phyloP scores from a whole-genome alignment of 768 basidiomycete genomes.

The Russula sp. region DNA sequence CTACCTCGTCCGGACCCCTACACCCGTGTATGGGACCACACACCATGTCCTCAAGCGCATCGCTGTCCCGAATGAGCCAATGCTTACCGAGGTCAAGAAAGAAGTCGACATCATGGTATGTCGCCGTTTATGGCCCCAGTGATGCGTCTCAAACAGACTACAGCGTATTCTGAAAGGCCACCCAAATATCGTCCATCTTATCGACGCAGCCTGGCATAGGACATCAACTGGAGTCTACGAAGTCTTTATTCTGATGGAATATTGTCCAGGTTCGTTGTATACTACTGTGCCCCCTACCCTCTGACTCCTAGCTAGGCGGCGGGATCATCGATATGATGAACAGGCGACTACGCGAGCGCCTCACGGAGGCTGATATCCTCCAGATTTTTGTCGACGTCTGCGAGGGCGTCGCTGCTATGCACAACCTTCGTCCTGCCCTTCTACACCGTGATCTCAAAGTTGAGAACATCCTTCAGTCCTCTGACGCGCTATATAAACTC shows the following conservation, averaged over 20 bases:
- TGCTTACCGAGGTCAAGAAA: conserved; percentile 90
- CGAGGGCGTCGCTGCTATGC: conserved; percentile 96
- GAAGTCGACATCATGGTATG: conserved; percentile 98
- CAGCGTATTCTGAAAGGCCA: conserved; percentile 88
- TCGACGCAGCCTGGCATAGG: conserved; percentile 89
- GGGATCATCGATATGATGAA: conserved; percentile 99
- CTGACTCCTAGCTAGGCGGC: conserved; percentile 53
- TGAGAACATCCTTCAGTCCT: conserved; percentile 93
- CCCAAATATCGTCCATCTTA: conserved; percentile 92
- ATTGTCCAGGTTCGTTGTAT: conserved; percentile 66
- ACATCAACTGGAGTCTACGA: conserved; percentile 82
- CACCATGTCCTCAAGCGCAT: conserved; percentile 97
- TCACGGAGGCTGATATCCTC: conserved; percentile 93
- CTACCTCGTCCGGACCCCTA: conserved; percentile 84
- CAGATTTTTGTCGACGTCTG: conserved; percentile 98
- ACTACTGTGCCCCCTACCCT: not conserved
- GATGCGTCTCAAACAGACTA: conserved; percentile 14
- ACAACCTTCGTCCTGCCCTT: conserved; percentile 82
- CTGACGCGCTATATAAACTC: conserved; percentile 80
- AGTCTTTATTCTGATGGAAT: conserved; percentile 99
- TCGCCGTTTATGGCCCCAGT: not conserved
- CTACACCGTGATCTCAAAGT: conserved; percentile 98
- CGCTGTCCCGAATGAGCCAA: conserved; percentile 82
- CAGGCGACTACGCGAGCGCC: conserved; percentile 84
- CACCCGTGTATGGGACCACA: conserved; percentile 84